phyloP scores from a whole-genome alignment of 208 protist genomes.

The Leishmania tropica region DNA sequence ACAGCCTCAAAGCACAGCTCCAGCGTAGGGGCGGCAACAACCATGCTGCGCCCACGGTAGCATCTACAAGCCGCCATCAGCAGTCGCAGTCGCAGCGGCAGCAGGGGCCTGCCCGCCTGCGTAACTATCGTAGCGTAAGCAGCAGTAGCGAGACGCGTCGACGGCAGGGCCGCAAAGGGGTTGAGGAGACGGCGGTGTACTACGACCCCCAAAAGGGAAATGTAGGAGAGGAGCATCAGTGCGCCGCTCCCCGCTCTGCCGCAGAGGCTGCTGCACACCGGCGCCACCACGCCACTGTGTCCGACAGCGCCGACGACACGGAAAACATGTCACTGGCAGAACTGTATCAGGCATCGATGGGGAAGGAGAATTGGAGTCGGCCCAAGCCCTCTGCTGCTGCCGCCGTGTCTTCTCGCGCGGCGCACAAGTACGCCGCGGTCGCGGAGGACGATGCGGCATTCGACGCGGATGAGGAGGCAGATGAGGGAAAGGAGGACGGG shows the following conservation, averaged over 20 bases:
- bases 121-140: conserved; percentile 10
- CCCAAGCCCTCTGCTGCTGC: conserved; percentile 7
- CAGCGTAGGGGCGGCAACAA: conserved; percentile 13
- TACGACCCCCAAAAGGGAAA: conserved; percentile 1
- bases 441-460: conserved; percentile 35
- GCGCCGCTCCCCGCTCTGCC: background rate
- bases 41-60: conserved; percentile 19
- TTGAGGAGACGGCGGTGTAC: conserved; percentile 25
- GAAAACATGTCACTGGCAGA: conserved; percentile 33
- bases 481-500: conserved; percentile 2
- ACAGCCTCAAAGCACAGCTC: conserved; percentile 55
- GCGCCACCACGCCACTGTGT: background rate
- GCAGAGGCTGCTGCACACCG: background rate
- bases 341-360: conserved; percentile 21
- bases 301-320: conserved; percentile 6
- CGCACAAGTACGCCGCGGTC: conserved; percentile 11
- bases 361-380: conserved; percentile 30
- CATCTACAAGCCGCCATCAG: conserved; percentile 25
- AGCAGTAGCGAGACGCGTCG: conserved; percentile 26
- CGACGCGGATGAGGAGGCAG: conserved; percentile 24
- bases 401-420: background rate
- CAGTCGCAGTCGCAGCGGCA: conserved; percentile 21
- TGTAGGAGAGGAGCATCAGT: background rate
- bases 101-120: background rate
- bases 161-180: conserved; percentile 2